Evolutionary conservation across 2,329 filamentous ascomycete species (phyloP), one percentile per base, ranked within the genome.

Genomic region (Colletotrichum plurivorum): DNA sequence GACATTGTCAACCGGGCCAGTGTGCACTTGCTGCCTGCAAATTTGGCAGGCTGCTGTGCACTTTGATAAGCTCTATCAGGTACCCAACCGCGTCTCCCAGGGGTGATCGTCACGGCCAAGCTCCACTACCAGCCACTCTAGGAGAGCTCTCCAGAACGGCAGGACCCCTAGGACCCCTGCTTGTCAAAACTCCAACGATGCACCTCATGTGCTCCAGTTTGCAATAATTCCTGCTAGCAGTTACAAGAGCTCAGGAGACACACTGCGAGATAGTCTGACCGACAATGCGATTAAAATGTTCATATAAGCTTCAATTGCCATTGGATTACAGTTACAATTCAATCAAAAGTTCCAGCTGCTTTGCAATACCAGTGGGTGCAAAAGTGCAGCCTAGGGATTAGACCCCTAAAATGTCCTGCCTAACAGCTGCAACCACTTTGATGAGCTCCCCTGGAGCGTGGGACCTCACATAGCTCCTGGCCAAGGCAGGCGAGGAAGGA

Each of bases 211-310:
- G 75, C 79, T 79, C 78, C 70, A 71, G 51, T 46, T 25, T 69
- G 57, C 72, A 79, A 75, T 80, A 77, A 76, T 63, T 73, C 69
- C 10, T 75, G 79, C 76, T 81, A 80, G 61, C 39, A 52, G 15
- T 6, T 20, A 54, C 12, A 66, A 48, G 36, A 16, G 16, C 18
- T 27, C 0, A 5, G 6, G 5, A 20, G 27, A 27, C 36, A 61
- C 27, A 52, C 22, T 4, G n/a, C 27, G 9, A 46, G 4, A 48
- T 60, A 56, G 7, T 15, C 7, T 25, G 31, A 15, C 13, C 45
- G 52, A 27, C 5, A 3, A 12, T 20, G 4, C 45, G 6, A 5
- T 27, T 2, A 43, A 45, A 46, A 10, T 22, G n/a, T 0, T 3
- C 20, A 2, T 9, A 56, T 25, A 41, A 5, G 13, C 0, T 6